phyloP scores from a whole-genome alignment of 1,139 yeast species.

The Taiozyma sp. region DNA sequence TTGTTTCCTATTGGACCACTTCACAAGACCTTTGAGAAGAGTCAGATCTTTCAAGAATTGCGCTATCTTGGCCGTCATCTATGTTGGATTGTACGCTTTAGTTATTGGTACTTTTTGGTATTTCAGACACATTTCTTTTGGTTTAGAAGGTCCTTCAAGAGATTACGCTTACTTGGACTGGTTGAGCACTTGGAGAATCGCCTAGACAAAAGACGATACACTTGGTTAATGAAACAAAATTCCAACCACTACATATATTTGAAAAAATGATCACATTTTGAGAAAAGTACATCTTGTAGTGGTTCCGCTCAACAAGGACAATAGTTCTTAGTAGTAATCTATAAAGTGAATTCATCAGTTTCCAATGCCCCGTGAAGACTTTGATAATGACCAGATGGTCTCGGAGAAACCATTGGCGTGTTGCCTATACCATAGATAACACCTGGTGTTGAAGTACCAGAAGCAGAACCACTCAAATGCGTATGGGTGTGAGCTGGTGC shows the following conservation, averaged over 20 bases:
- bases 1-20: constrained; percentile 68
- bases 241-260: background rate
- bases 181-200: constrained; percentile 70
- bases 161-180: constrained; percentile 72
- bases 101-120: constrained; percentile 67
- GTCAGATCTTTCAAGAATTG: constrained; percentile 27
- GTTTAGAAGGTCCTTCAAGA: constrained; percentile 79
- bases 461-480: constrained; percentile 15
- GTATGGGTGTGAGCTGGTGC: constrained; percentile 26
- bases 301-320: background rate
- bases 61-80: constrained; percentile 30
- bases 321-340: background rate
- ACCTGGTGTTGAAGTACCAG: constrained; percentile 30
- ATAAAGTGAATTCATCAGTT: constrained; percentile 18
- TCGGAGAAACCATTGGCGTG: constrained; percentile 23
- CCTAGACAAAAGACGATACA: constrained; percentile 3
- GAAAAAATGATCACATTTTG: background rate
- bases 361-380: constrained; percentile 22
- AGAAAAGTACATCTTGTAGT: background rate
- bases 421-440: constrained; percentile 43
- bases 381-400: constrained; percentile 21
- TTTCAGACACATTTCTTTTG: constrained; percentile 79
- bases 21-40: constrained; percentile 41
- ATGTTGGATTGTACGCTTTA: constrained; percentile 42
- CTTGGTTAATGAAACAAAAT: background rate